Evolutionary conservation across 495 filamentous ascomycete species (phyloP).

Genomic region (Articulospora tetracladia): DNA sequence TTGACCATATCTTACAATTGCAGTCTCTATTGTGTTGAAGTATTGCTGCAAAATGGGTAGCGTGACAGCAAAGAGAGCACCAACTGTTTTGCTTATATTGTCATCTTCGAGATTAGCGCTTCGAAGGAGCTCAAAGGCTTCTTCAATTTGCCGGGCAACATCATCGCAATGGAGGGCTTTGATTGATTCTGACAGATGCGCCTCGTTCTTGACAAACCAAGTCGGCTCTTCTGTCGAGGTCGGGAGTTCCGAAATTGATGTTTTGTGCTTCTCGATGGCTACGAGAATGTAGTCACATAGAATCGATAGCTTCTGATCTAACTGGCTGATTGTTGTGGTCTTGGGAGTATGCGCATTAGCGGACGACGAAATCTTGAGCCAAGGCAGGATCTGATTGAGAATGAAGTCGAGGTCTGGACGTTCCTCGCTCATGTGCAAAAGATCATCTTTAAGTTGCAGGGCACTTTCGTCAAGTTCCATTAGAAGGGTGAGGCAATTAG

Average conservation of each 20-base stretch:
- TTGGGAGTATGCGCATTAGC: not conserved
- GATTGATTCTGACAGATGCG: constrained; percentile 49
- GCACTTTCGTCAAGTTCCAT: constrained; percentile 41
- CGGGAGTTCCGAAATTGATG: constrained; percentile 39
- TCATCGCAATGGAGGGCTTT: constrained; percentile 54
- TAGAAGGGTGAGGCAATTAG: constrained; percentile 36
- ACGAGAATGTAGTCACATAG: constrained; percentile 66
- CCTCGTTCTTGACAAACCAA: constrained; percentile 61
- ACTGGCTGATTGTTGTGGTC: constrained; percentile 28
- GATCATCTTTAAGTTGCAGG: constrained; percentile 35
- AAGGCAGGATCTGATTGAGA: constrained; percentile 53
- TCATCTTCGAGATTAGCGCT: constrained; percentile 40
- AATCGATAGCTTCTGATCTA: constrained; percentile 55
- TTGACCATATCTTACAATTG: constrained; percentile 46
- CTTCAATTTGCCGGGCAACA: constrained; percentile 48
- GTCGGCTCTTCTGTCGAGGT: constrained; percentile 51
- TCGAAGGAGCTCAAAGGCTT: constrained; percentile 46
- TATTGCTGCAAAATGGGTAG: constrained; percentile 76
- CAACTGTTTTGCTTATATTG: constrained; percentile 39
- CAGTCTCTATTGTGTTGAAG: constrained; percentile 48
- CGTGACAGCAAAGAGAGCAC: constrained; percentile 61
- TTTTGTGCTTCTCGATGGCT: constrained; percentile 67
- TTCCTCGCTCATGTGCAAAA: constrained; percentile 38
- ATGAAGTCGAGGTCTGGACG: constrained; percentile 61
- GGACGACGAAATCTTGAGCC: constrained; percentile 27